phyloP scores from a whole-genome alignment of 805 yeast species.

The Schwanniomyces occidentalis region DNA sequence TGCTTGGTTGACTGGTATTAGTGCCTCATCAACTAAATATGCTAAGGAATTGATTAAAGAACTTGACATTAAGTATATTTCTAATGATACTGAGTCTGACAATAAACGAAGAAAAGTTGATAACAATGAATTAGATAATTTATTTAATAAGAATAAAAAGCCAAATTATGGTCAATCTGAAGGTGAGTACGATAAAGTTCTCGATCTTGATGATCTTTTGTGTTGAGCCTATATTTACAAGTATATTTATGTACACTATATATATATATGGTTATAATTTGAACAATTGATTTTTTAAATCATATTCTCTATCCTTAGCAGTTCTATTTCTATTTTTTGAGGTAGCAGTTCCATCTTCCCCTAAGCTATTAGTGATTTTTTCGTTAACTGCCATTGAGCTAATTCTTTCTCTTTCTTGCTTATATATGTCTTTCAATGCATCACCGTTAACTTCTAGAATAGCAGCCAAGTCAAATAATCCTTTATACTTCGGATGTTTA shows the following conservation, averaged over 20 bases:
- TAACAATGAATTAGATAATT: not conserved
- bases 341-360: slow-evolving; percentile 38
- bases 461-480: slow-evolving; percentile 37
- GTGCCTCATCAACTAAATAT: slow-evolving; percentile 9
- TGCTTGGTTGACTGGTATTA: slow-evolving; percentile 19
- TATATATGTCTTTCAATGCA: slow-evolving; percentile 22
- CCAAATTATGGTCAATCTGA: slow-evolving; percentile 26
- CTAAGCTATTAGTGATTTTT: slow-evolving; percentile 34
- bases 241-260: slow-evolving; percentile 2
- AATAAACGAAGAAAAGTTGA: slow-evolving; percentile 1
- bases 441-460: slow-evolving; percentile 28
- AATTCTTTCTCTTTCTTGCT: slow-evolving; percentile 31
- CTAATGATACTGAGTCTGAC: slow-evolving; percentile 1
- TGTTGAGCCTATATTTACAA: slow-evolving; percentile 1
- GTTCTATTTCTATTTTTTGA: slow-evolving; percentile 39
- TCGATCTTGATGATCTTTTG: slow-evolving; percentile 21
- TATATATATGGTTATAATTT: slow-evolving; percentile 21
- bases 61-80: slow-evolving; percentile 23
- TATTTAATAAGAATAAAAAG: slow-evolving; percentile 12
- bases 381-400: slow-evolving; percentile 25
- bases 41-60: slow-evolving; percentile 23
- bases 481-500: slow-evolving; percentile 29
- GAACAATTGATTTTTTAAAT: slow-evolving; percentile 38
- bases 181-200: slow-evolving; percentile 23
- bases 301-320: slow-evolving; percentile 46